A percentile compares a stretch with the other conserved stretches of the same genome.
Conservation (phyloP, 1,284 basidiomycete genomes). For the Apiotrichum porosum region DNA sequence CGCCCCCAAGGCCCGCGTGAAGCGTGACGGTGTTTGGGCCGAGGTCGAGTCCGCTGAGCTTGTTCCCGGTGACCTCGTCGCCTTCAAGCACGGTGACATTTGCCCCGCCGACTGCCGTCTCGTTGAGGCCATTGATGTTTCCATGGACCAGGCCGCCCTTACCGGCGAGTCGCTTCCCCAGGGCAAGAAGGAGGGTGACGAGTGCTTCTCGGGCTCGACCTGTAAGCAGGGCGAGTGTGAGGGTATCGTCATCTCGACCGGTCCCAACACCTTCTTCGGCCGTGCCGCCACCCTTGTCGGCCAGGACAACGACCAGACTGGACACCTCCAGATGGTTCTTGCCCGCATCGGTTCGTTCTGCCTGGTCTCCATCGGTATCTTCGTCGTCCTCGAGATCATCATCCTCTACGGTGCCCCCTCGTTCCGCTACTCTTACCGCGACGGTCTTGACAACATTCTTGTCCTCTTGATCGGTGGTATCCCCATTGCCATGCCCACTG, state of each 20-base stretch:
- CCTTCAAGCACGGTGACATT: slow-evolving; percentile 97
- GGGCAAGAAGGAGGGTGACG: slow-evolving; percentile 84
- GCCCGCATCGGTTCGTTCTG: slow-evolving; percentile 96
- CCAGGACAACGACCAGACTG: slow-evolving; percentile 90
- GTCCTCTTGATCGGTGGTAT: slow-evolving; percentile 98
- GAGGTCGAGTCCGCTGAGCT: slow-evolving; percentile 85
- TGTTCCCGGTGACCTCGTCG: slow-evolving; percentile 88
- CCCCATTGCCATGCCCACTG: slow-evolving; percentile 97
- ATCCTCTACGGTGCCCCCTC: slow-evolving; percentile 79
- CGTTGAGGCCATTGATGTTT: slow-evolving; percentile 89
- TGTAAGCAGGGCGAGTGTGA: slow-evolving; percentile 97
- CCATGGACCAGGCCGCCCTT: slow-evolving; percentile 92
- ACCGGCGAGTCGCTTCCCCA: slow-evolving; percentile 93
- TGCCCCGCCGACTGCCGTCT: slow-evolving; percentile 94
- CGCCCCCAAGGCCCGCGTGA: slow-evolving; percentile 91
- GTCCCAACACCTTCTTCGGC: slow-evolving; percentile 93
- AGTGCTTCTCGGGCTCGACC: slow-evolving; percentile 96
- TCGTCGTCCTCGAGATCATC: slow-evolving; percentile 84
- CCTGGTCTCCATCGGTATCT: slow-evolving; percentile 85
- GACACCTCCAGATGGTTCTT: slow-evolving; percentile 96
- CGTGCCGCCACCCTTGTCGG: slow-evolving; percentile 92
- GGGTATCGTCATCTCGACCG: slow-evolving; percentile 93
- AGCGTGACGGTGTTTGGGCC: slow-evolving; percentile 72
- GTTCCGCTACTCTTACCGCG: slow-evolving; percentile 83
- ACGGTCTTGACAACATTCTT: slow-evolving; percentile 91